phyloP scores from a whole-genome alignment of 2,329 filamentous ascomycete genomes.

The Microthyrium microscopicum region DNA sequence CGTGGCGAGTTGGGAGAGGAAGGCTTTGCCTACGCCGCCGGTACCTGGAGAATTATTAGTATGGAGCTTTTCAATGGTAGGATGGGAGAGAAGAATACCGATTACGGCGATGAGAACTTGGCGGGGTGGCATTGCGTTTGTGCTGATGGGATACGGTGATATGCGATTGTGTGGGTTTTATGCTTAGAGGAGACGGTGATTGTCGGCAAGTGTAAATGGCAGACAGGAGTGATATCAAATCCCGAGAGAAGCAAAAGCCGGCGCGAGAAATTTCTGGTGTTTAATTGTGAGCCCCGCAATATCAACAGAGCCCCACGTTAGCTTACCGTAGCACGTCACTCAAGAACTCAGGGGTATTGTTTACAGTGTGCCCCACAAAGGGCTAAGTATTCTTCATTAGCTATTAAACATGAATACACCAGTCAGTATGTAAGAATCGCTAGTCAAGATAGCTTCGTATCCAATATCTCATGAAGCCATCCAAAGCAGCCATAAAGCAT shows the following conservation, averaged over 20 bases:
- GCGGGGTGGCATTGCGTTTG: not conserved
- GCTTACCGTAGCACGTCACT: slow-evolving; percentile 1
- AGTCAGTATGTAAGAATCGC: not conserved
- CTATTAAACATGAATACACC: not conserved
- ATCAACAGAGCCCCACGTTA: not conserved
- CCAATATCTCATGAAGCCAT: not conserved
- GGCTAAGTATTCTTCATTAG: not conserved
- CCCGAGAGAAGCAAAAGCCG: no score
- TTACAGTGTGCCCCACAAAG: not conserved
- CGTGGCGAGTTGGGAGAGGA: slow-evolving; percentile 63
- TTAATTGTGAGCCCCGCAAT: no score
- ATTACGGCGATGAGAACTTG: not conserved
- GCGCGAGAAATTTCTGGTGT: no score
- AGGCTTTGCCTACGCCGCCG: slow-evolving; percentile 83
- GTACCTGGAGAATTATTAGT: slow-evolving; percentile 40
- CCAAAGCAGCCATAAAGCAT: not conserved
- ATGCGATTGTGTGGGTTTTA: not conserved
- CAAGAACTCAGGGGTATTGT: not conserved
- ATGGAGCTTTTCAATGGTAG: not conserved
- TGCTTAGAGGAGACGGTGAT: not conserved
- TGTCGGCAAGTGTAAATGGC: not conserved
- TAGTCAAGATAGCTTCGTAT: not conserved
- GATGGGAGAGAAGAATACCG: not conserved
- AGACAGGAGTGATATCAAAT: not conserved
- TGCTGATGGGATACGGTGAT: no score